Evolutionary conservation across 2,329 filamentous ascomycete genomes (phyloP), one percentile per base, ranked within the genome.

Genomic region (Alternaria longipes): DNA sequence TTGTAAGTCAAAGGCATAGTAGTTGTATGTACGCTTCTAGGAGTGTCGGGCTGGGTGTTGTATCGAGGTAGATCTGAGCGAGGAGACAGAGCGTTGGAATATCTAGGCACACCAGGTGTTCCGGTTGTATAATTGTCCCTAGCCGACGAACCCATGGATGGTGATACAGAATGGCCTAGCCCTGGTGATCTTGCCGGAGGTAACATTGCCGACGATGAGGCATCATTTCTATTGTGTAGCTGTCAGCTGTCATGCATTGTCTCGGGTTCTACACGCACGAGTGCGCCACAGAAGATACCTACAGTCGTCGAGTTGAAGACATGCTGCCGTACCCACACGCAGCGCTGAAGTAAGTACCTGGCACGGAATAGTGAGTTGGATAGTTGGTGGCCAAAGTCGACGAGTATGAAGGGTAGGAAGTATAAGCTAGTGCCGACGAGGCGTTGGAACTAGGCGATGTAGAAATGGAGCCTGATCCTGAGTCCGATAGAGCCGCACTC

Each of bases 381-480:
- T 79, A 81, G 53, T 74, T 78, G 42, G 75, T 72, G 51, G 66
- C 63, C 56, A 68, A 60, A 34, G 78, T 74, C 51, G 68, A 62
- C 22, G 71, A 61, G 59, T 75, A 81, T 62, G 64, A 72, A 41
- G 80, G 71, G 69, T 79, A 84, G 16, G 80, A 74, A 20, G 80
- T 73, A 70, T 78, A 84, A 65, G 81, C 77, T 66, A 82, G 59
- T 28, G 73, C 79, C 49, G 82, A 82, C 30, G 83, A 84, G 60
- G 81, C 78, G 70, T 81, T 82, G 65, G 84, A 85, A 67, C 81
- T 82, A 60, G 83, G 82, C 69, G 82, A 84, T 68, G 82, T 82
- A 65, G 83, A 84, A 70, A 81, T 82, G 66, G 83, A 86, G 71
- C 84, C 85, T 58, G 82, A 84, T 58, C 83, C 84, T 62, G 85